A percentile compares a stretch with the other conserved stretches of the same genome.
phyloP scores from a whole-genome alignment of 1,284 basidiomycete species.

The Ceratobasidium papillatum region DNA sequence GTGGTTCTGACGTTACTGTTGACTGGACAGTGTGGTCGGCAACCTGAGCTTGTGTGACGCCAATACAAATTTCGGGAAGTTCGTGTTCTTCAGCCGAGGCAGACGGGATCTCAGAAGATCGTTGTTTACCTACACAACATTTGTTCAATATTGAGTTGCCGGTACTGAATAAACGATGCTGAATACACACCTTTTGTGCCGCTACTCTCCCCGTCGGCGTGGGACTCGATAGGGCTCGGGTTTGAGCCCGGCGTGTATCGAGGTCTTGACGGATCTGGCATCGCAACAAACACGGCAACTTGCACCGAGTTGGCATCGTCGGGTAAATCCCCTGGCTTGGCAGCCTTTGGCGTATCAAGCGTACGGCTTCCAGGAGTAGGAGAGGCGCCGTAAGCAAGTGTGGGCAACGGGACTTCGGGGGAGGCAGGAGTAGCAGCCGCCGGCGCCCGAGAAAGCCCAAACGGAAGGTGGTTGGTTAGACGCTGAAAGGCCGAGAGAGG shows the following conservation, averaged over 20 bases:
- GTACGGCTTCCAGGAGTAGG: not conserved
- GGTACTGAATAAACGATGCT: not conserved
- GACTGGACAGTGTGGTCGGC: not conserved
- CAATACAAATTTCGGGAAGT: slow-evolving; percentile 34
- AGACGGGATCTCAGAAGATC: slow-evolving; percentile 27
- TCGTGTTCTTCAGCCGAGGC: slow-evolving; percentile 34
- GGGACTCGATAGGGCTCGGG: slow-evolving; percentile 10
- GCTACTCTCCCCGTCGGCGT: slow-evolving; percentile 18
- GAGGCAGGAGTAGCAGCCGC: slow-evolving; percentile 13
- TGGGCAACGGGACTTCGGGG: slow-evolving; percentile 19
- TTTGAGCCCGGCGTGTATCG: slow-evolving; percentile 26
- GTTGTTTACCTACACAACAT: slow-evolving; percentile 30
- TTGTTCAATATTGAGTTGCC: not conserved
- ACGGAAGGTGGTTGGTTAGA: slow-evolving; percentile 11
- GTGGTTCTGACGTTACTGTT: not conserved
- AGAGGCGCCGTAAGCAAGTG: slow-evolving; percentile 14
- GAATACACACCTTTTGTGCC: slow-evolving; percentile 28
- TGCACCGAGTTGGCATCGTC: slow-evolving; percentile 28
- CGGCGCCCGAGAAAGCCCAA: not conserved
- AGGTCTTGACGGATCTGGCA: slow-evolving; percentile 42
- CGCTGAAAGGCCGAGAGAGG: slow-evolving; percentile 8
- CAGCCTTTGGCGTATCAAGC: not conserved
- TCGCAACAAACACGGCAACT: slow-evolving; percentile 44
- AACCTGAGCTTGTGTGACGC: slow-evolving; percentile 20
- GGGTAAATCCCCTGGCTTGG: not conserved